phyloP scores from a whole-genome alignment of 2,329 filamentous ascomycete genomes.

The Cladosporium halotolerans region DNA sequence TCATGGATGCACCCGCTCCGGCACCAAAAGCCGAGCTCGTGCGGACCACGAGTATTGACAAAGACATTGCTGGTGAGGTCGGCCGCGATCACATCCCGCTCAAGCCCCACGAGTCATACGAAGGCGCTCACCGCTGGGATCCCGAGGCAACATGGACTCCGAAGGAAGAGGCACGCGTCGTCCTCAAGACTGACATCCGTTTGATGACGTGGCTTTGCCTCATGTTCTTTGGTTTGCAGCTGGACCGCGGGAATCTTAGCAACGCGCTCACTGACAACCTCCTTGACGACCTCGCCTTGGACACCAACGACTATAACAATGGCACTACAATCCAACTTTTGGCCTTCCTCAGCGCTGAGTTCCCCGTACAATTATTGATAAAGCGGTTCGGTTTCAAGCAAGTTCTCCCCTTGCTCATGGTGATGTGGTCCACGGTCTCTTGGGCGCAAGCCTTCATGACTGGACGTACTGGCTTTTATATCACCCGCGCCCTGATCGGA shows the following conservation, averaged over 20 bases:
- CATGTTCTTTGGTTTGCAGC: conserved; percentile 48
- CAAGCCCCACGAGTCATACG: conserved; percentile 47
- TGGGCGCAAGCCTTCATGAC: conserved; percentile 18
- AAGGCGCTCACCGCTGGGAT: conserved; percentile 55
- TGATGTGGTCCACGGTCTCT: conserved; percentile 42
- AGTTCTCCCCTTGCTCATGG: conserved; percentile 37
- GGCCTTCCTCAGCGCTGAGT: conserved; percentile 60
- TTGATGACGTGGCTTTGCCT: conserved; percentile 49
- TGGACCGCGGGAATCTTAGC: conserved; percentile 45
- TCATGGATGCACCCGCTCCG: conserved; percentile 1
- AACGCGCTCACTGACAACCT: conserved; percentile 27
- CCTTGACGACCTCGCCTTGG: conserved; percentile 41
- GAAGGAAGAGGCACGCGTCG: conserved; percentile 44
- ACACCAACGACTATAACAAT: conserved; percentile 45
- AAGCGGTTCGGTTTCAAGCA: conserved; percentile 42
- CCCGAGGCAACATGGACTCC: conserved; percentile 51
- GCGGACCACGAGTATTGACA: not conserved
- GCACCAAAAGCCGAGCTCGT: conserved; percentile 4
- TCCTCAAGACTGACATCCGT: conserved; percentile 40
- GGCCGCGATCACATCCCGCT: conserved; percentile 4
- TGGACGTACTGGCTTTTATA: conserved; percentile 33
- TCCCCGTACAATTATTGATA: conserved; percentile 35
- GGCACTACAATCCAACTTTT: conserved; percentile 59
- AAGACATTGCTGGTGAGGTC: not conserved
- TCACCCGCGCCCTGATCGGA: conserved; percentile 36